These are phyloP conservation scores for Fusarium nisikadoi DNA, from an alignment of 2,329 filamentous ascomycete genomes.

Conservation along the genomic window DNA sequence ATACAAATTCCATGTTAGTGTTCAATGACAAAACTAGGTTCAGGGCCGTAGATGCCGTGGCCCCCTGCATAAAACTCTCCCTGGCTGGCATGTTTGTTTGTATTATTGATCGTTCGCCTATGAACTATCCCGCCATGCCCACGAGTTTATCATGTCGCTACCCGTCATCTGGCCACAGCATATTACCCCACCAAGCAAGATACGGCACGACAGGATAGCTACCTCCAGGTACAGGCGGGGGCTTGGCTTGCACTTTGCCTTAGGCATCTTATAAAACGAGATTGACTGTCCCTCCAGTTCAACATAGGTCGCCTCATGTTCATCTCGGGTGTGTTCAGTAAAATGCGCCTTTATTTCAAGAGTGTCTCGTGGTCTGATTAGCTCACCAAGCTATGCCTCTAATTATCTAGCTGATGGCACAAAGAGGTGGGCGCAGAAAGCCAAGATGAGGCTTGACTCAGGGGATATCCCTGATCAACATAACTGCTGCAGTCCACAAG, in stretches of 20 bases:
- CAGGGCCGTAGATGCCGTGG: constrained; percentile 11
- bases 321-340: constrained; percentile 10
- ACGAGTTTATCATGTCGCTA: constrained; percentile 30
- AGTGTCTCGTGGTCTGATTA: constrained; percentile 38
- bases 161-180: constrained; percentile 3
- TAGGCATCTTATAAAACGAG: background rate
- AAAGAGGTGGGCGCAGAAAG: constrained; percentile 35
- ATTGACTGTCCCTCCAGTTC: constrained; percentile 20
- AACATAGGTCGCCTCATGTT: constrained; percentile 25
- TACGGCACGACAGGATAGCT: background rate
- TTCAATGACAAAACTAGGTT: constrained; percentile 16
- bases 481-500: background rate
- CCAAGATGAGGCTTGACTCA: constrained; percentile 43
- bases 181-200: constrained; percentile 26
- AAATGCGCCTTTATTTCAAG: constrained; percentile 39
- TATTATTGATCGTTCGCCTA: constrained; percentile 5
- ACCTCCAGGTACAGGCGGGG: constrained; percentile 6
- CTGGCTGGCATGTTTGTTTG: constrained; percentile 21
- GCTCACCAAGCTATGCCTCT: constrained; percentile 22
- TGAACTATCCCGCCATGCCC: constrained; percentile 24
- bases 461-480: constrained; percentile 41
- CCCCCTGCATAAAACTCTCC: constrained; percentile 35
- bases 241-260: background rate
- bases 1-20: constrained; percentile 3
- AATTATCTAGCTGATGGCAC: constrained; percentile 26